Evolutionary conservation across 148 eudicot genomes (phyloP), one percentile per base, ranked within the genome.

Genomic region (Suaeda aralocaspica): DNA sequence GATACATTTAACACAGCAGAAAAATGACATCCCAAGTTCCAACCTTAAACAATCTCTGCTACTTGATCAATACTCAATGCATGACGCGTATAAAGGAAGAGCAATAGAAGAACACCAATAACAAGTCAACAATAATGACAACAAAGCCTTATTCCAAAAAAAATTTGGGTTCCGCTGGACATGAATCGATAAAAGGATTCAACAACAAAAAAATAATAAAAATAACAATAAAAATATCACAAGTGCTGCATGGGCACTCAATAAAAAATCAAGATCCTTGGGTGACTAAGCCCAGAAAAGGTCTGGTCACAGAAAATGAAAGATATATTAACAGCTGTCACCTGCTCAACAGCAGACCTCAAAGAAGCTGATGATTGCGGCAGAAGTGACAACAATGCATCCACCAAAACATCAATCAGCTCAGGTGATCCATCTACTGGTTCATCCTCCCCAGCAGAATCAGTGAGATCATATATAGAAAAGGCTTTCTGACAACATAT

Each of bases 271-370:
- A 48, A 11, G 6, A 36, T 26, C 21, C 59, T 13, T 4, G 26
- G n/a, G 6, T n/a, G n/a, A n/a, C n/a, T n/a, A n/a, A n/a, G 6
- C 2, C 2, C 16, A 15, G 19, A 66, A 67, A 18, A 41, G 3
- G 22, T 30, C 59, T 48, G 36, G 41, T 24, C 21, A 57, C 56
- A 74, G 29, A 48, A 48, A 49, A 28, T 16, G 33, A 30, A 55
- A 74, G 24, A 45, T 22, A 56, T 60, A 33, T 26, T 30, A 33
- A 53, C 53, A 55, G 66, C 4, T 71, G 25, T 76, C 61, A 90
- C 98, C 94, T 90, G 98, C 80, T 95, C 99, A 79, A 95, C 84
- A 66, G 97, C 77, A 72, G 82, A 86, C 44, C 99, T 91, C 79
- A 88, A 65, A 46, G 99, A 96, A 70, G 92, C 92, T 49, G 99